phyloP scores from a whole-genome alignment of 495 filamentous ascomycete genomes.

The Aspergillus panamensis region DNA sequence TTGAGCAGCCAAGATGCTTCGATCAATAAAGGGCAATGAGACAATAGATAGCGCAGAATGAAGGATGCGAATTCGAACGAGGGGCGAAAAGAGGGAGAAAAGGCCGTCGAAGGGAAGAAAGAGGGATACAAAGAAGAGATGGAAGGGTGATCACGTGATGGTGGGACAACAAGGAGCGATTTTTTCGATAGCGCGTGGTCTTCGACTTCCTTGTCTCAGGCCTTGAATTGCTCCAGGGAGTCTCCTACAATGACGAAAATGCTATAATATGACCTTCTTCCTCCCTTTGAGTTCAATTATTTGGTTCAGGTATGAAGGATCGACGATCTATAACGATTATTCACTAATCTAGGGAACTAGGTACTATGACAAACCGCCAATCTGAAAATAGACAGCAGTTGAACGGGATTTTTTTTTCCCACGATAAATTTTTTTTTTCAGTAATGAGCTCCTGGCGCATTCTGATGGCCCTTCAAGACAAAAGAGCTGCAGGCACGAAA shows the following conservation, averaged over 20 bases:
- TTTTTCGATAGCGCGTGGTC: neutral
- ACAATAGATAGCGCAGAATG: slow-evolving; percentile 4
- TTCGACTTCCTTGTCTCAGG: neutral
- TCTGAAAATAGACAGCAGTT: neutral
- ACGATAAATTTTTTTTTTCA: neutral
- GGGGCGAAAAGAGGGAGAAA: neutral
- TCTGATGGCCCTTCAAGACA: neutral
- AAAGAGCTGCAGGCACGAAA: neutral
- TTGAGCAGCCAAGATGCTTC: neutral
- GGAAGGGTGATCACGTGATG: slow-evolving; percentile 9
- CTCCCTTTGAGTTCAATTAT: neutral
- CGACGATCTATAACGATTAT: neutral
- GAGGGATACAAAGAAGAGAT: neutral
- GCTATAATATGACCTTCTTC: neutral
- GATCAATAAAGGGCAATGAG: slow-evolving; percentile 1
- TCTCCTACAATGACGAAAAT: neutral
- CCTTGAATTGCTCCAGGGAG: neutral
- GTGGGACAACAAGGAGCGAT: neutral
- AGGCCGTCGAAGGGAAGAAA: too few relatives aligned
- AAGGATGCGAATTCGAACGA: slow-evolving; percentile 3
- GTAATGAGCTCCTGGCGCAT: neutral
- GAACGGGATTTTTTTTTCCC: neutral
- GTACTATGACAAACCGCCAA: neutral
- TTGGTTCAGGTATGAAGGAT: neutral
- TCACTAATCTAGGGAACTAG: neutral